phyloP scores from a whole-genome alignment of 2,329 filamentous ascomycete genomes.

The Penicillium crustosum region DNA sequence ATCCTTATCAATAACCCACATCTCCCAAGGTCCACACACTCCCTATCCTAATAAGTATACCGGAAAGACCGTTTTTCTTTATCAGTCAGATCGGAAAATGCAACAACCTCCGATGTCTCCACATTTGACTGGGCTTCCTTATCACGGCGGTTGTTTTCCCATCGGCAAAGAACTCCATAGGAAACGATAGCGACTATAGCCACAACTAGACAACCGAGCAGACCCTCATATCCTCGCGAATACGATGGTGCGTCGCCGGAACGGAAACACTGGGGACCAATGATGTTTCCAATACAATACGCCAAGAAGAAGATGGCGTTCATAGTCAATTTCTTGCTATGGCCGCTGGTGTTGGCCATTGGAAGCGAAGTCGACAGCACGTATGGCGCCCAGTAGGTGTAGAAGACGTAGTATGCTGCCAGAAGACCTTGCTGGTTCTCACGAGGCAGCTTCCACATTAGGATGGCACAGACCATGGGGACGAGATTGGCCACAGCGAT shows the following conservation, averaged over 20 bases:
- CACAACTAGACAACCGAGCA: constrained; percentile 22
- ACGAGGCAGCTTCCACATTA: constrained; percentile 38
- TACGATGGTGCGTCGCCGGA: constrained; percentile 23
- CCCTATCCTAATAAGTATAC: constrained; percentile 21
- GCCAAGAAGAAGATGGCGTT: constrained; percentile 29
- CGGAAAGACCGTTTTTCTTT: constrained; percentile 25
- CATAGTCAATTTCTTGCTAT: constrained; percentile 32
- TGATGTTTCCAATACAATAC: constrained; percentile 30
- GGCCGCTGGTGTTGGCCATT: constrained; percentile 30
- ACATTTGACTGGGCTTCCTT: constrained; percentile 8
- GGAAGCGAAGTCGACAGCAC: constrained; percentile 33
- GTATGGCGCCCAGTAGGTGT: constrained; percentile 38
- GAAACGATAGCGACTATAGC: constrained; percentile 20
- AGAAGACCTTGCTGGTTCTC: constrained; percentile 38
- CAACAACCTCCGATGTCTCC: constrained; percentile 10
- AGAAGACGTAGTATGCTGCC: constrained; percentile 42
- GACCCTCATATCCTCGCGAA: constrained; percentile 23
- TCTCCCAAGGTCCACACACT: neutral
- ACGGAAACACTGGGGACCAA: constrained; percentile 19
- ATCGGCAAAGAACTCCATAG: constrained; percentile 23
- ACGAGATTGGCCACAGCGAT: constrained; percentile 29
- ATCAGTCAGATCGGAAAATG: constrained; percentile 27
- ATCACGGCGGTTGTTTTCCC: constrained; percentile 24
- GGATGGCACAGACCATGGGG: constrained; percentile 29
- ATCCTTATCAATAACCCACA: neutral